phyloP scores from a whole-genome alignment of 768 basidiomycete species.

The Pleurotus salmoneostramineus region DNA sequence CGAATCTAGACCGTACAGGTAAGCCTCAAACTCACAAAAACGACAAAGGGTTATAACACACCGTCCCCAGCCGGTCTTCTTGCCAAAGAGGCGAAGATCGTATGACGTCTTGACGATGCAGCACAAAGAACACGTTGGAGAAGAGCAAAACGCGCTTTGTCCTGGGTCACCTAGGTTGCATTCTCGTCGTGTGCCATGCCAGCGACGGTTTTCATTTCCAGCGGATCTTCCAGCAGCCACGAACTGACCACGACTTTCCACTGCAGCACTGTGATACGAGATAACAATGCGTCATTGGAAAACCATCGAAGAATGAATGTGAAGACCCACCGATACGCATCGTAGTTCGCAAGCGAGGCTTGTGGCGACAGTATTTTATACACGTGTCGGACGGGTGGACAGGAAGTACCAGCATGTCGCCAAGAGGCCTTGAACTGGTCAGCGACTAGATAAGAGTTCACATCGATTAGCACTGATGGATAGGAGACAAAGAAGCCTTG shows the following conservation, averaged over 20 bases:
- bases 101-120: constrained; percentile 62
- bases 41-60: constrained; percentile 17
- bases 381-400: constrained; percentile 55
- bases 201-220: constrained; percentile 72
- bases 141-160: constrained; percentile 50
- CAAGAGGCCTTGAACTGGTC: constrained; percentile 70
- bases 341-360: constrained; percentile 48
- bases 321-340: constrained; percentile 51
- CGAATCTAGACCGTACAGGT: constrained; percentile 40
- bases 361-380: constrained; percentile 61
- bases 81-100: constrained; percentile 58
- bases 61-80: constrained; percentile 74
- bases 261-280: constrained; percentile 34
- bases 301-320: not conserved
- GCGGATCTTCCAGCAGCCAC: constrained; percentile 45
- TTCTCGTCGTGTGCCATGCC: constrained; percentile 68
- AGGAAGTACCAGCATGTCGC: constrained; percentile 51
- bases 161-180: constrained; percentile 66
- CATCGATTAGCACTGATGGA: constrained; percentile 3
- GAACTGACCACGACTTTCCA: constrained; percentile 62
- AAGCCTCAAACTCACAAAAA: constrained; percentile 5
- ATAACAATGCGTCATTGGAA: not conserved
- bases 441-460: constrained; percentile 32
- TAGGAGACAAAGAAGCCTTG: not conserved
- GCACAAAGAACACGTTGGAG: constrained; percentile 57